phyloP scores from a whole-genome alignment of 495 filamentous ascomycete genomes.

The Xylaria intraflava region DNA sequence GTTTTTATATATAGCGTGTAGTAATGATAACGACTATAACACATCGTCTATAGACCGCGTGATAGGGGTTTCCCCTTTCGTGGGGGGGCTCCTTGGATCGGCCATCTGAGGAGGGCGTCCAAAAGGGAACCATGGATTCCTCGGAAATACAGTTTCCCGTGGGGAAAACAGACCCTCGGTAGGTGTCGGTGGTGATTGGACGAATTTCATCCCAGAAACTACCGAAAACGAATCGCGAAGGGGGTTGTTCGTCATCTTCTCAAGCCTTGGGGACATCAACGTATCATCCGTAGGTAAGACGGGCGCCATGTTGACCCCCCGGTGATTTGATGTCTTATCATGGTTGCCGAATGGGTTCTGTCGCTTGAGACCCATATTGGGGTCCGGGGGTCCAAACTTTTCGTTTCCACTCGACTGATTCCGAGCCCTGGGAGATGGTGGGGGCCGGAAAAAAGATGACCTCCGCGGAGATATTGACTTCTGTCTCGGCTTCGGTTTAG shows the following conservation, averaged over 20 bases:
- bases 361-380: slow-evolving; percentile 17
- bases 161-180: slow-evolving; percentile 44
- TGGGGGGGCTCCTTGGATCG: slow-evolving; percentile 60
- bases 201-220: slow-evolving; percentile 37
- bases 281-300: slow-evolving; percentile 33
- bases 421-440: slow-evolving; percentile 31
- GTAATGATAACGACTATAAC: slow-evolving; percentile 23
- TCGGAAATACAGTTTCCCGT: slow-evolving; percentile 42
- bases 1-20: not conserved
- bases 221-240: slow-evolving; percentile 34
- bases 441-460: slow-evolving; percentile 27
- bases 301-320: slow-evolving; percentile 25
- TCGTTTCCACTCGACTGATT: slow-evolving; percentile 22
- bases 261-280: slow-evolving; percentile 45
- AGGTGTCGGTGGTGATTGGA: slow-evolving; percentile 43
- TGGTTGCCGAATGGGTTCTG: slow-evolving; percentile 14
- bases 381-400: slow-evolving; percentile 30
- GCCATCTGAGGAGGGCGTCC: slow-evolving; percentile 36
- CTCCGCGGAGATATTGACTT: slow-evolving; percentile 19
- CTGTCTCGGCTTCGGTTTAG: slow-evolving; percentile 12
- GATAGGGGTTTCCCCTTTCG: slow-evolving; percentile 59
- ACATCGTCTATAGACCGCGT: slow-evolving; percentile 58
- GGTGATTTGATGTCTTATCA: slow-evolving; percentile 17
- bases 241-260: slow-evolving; percentile 50
- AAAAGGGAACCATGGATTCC: slow-evolving; percentile 44